phyloP scores from a whole-genome alignment of 1,139 yeast species.

The Lodderomyces pseudojiufengensis region DNA sequence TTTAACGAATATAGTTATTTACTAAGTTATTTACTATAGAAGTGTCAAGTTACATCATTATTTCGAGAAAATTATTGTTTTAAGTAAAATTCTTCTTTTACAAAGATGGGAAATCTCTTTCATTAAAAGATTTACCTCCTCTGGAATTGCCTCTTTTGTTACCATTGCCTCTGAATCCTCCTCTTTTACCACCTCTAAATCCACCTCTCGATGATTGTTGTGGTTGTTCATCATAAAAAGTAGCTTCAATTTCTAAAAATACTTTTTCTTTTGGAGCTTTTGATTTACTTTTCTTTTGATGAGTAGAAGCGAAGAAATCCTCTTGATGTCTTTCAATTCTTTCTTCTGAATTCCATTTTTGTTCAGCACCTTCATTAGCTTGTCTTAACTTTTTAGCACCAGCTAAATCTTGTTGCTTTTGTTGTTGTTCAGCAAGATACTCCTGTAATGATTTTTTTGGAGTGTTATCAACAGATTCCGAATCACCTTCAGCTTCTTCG shows the following conservation, averaged over 20 bases:
- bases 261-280: conserved; percentile 70
- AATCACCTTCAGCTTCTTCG: conserved; percentile 36
- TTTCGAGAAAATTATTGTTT: too few species aligned
- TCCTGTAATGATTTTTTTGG: conserved; percentile 66
- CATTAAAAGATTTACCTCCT: conserved; percentile 36
- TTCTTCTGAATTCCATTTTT: conserved; percentile 62
- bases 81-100: too few species aligned
- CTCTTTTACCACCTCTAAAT: conserved; percentile 23
- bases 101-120: conserved; percentile 64
- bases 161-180: conserved; percentile 22
- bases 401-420: conserved; percentile 46
- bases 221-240: conserved; percentile 50
- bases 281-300: conserved; percentile 55
- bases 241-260: conserved; percentile 62
- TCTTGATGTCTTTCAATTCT: conserved; percentile 56
- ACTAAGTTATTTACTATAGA: too few species aligned
- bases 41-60: too few species aligned
- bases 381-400: conserved; percentile 43
- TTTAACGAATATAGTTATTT: too few species aligned
- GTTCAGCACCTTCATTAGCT: conserved; percentile 60
- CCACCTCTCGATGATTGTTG: conserved; percentile 32
- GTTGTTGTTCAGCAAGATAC: conserved; percentile 62
- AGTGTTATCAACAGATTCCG: conserved; percentile 37
- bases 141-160: conserved; percentile 19
- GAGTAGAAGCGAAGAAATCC: conserved; percentile 52